Percentiles rank a stretch among this genome's conserved stretches.
These are phyloP conservation scores for Penicillium sp. DNA, from an alignment of 2,329 filamentous ascomycete species.

Conservation along the genomic window DNA sequence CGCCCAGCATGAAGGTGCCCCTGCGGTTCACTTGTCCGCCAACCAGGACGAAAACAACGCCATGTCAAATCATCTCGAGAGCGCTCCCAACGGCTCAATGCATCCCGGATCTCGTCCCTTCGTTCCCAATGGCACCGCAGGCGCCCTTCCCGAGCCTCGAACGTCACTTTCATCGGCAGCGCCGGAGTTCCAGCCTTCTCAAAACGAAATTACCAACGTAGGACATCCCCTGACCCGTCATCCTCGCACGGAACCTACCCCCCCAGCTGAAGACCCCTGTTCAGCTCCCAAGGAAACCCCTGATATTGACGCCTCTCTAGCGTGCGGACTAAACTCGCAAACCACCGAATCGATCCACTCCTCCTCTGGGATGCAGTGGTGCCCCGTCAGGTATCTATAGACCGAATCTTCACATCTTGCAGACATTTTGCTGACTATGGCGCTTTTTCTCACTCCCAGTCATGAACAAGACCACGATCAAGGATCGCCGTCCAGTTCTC, in stretches of 20 bases:
- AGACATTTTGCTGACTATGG: not conserved
- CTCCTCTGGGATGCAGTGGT: conserved; percentile 32
- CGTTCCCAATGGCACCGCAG: conserved; percentile 37
- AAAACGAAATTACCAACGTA: conserved; percentile 35
- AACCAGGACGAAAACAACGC: conserved; percentile 38
- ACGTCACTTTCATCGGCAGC: conserved; percentile 58
- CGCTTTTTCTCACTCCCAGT: not conserved
- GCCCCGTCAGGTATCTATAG: conserved; percentile 12
- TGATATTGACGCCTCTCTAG: conserved; percentile 49
- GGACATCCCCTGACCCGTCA: conserved; percentile 27
- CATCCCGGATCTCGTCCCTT: conserved; percentile 18
- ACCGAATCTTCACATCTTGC: too few species aligned
- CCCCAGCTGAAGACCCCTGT: conserved; percentile 34
- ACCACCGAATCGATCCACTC: conserved; percentile 7
- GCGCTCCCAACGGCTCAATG: conserved; percentile 27
- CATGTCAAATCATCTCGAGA: conserved; percentile 25
- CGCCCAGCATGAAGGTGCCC: conserved; percentile 68
- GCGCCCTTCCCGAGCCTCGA: conserved; percentile 32
- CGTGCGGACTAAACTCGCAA: conserved; percentile 40
- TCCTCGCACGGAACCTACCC: conserved; percentile 45
- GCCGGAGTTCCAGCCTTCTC: conserved; percentile 53
- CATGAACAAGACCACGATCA: conserved; percentile 1
- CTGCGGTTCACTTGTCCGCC: conserved; percentile 19
- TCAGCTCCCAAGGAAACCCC: conserved; percentile 48
- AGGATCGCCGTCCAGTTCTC: not conserved